Evolutionary conservation across 2,329 filamentous ascomycete species (phyloP), one percentile per base, ranked within the genome.

Genomic region (Samsoniella hepiali): DNA sequence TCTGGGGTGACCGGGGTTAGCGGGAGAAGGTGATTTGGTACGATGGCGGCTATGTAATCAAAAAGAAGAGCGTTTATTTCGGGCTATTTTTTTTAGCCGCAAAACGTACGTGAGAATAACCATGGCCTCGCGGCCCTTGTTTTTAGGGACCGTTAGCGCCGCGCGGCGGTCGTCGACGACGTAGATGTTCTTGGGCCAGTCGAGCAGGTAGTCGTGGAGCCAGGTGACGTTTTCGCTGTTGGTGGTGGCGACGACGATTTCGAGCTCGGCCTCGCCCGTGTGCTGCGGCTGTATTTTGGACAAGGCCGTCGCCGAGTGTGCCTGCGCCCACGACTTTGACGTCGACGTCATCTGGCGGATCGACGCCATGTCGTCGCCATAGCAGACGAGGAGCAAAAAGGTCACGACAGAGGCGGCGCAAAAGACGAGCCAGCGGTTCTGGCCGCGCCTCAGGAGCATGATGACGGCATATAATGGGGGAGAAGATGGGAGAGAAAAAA

Each of bases 111-210:
- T 82, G 15, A 84, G 73, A 68, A 83, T 82, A 29, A 80, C 79
- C 80, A 84, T 84, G 40, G 81, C 78, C 72, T 84, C 82, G 63
- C 77, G 77, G 38, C 82, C 81, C 68, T 82, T 82, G 68, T 83
- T 84, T 50, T 68, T 67, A 3, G 79, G 74, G 15, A 86, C 81
- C 0, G 79, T 83, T 65, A 84, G 72, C 27, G 74, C 65, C 3
- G 82, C 81, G 5, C 66, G 66, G 38, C 77, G 73, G 67, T 84
- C 77, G 67, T 87, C 79, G 58, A 82, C 82, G 32, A 84, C 77
- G 69, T 86, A 86, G 64, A 85, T 77, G 64, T 77, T 83, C 70
- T 81, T 79, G 64, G 78, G 75, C 82, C 82, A 84, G 54, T 75
- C 73, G 27, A 74, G 73, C 2, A 81, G 72, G 66, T 77, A 74